Evolutionary conservation across 768 basidiomycete genomes (phyloP).

Genomic region (Trametes cingulata): DNA sequence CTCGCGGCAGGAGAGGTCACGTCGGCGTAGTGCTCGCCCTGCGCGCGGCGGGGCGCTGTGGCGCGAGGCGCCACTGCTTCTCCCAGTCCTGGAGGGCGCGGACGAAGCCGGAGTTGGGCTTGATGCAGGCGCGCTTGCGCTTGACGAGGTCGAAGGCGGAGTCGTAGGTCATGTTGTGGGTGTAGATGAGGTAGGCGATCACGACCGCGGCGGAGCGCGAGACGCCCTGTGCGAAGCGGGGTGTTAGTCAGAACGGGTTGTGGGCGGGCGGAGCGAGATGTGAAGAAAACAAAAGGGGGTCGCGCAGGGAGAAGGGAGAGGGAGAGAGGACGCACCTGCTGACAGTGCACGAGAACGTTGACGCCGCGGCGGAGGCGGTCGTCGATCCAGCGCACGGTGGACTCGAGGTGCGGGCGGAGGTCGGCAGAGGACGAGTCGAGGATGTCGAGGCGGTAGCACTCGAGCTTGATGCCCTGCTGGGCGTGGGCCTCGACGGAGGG

Average conservation of each 20-base stretch:
- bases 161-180: constrained; percentile 73
- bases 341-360: constrained; percentile 78
- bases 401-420: constrained; percentile 66
- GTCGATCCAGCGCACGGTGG: constrained; percentile 67
- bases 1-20: background rate
- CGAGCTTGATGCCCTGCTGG: constrained; percentile 34
- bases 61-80: constrained; percentile 29
- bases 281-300: too few relatives aligned
- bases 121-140: constrained; percentile 68
- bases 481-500: constrained; percentile 39
- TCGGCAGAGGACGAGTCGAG: constrained; percentile 63
- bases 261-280: too few relatives aligned
- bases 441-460: constrained; percentile 67
- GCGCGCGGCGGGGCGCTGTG: constrained; percentile 12
- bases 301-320: constrained; percentile 1
- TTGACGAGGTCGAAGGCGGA: constrained; percentile 60
- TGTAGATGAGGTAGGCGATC: constrained; percentile 79
- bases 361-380: constrained; percentile 56
- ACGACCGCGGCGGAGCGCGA: constrained; percentile 78
- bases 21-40: constrained; percentile 23
- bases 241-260: constrained; percentile 7
- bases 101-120: constrained; percentile 80
- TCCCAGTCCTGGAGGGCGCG: constrained; percentile 35
- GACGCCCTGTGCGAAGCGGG: constrained; percentile 52
- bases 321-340: constrained; percentile 56